These are phyloP conservation scores for Atkinsonella hypoxylon DNA, from an alignment of 2,329 filamentous ascomycete species.

Conservation along the genomic window DNA sequence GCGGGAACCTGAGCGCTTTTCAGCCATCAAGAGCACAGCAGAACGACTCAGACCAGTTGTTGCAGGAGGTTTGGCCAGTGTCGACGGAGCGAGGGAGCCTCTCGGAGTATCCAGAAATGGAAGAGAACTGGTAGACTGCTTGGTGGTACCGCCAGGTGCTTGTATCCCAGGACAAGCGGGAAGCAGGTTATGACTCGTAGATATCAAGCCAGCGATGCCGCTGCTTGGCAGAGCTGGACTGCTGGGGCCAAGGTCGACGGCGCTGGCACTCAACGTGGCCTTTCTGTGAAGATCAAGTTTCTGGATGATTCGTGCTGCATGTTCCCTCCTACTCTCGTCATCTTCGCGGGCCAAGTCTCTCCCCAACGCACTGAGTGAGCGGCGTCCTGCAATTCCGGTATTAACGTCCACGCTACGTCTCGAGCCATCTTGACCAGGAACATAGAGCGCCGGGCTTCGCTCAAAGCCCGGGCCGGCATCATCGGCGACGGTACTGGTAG, in stretches of 20 bases:
- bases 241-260: slow-evolving; percentile 24
- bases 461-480: slow-evolving; percentile 33
- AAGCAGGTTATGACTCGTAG: slow-evolving; percentile 68
- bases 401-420: slow-evolving; percentile 62
- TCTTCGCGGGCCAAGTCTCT: slow-evolving; percentile 47
- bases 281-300: slow-evolving; percentile 86
- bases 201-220: slow-evolving; percentile 77
- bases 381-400: slow-evolving; percentile 33
- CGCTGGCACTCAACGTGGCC: slow-evolving; percentile 41
- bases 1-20: slow-evolving; percentile 58
- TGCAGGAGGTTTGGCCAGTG: slow-evolving; percentile 70
- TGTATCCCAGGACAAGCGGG: slow-evolving; percentile 40
- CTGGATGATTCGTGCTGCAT: slow-evolving; percentile 80
- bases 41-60: slow-evolving; percentile 78
- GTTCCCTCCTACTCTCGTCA: slow-evolving; percentile 64
- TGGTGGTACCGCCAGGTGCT: slow-evolving; percentile 17
- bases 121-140: slow-evolving; percentile 18
- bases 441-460: slow-evolving; percentile 49
- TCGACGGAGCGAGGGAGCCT: slow-evolving; percentile 66
- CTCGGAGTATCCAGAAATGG: slow-evolving; percentile 33
- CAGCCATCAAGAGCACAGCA: slow-evolving; percentile 69
- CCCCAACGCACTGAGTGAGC: slow-evolving; percentile 42
- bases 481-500: slow-evolving; percentile 39
- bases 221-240: slow-evolving; percentile 31
- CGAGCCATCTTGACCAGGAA: slow-evolving; percentile 47